Base-by-base conservation (phyloP, 2,329 filamentous ascomycete species). In the Tolypocladium capitatum region DNA sequence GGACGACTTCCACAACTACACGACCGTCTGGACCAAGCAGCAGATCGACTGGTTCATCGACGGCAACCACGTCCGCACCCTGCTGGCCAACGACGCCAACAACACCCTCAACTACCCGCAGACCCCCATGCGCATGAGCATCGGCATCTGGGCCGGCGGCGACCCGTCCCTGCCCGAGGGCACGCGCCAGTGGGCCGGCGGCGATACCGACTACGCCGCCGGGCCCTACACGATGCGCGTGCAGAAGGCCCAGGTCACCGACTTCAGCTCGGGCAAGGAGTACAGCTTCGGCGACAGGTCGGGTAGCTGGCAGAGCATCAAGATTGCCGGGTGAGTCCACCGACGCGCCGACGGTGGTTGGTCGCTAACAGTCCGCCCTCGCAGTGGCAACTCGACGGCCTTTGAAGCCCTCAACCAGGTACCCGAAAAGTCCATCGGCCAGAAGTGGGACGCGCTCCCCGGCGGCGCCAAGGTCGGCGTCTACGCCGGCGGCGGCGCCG, bases 211-310 rank as follows among this genome's bases (percentile, higher is more conserved):
- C 61, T 90, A 82, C 62, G 60, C 62, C 45, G 58, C 76, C 27
- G 81, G 71, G 0, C 86, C 86, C 0, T 91, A 78, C 68, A 80
- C 73, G 56, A 90, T 90, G 85, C 80, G 77, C 51, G 75, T 91
- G 53, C 77, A 85, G 70, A 78, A 72, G 30, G 69, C 69, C 13
- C 60, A 60, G 18, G 62, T 79, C 2, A 67, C 79, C 47, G 78
- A 82, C 55, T 78, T 76, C 65, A 77, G 75, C 58, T 75, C 71
- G 45, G 78, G 80, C 49, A 78, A 78, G 55, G 75, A 78, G 55
- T 90, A 89, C 60, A 64, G 73, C 42, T 89, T 78, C 56, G 70
- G 71, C 27, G 83, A 85, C 58, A 67, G 68, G 35, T 69, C 72
- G 1, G 84, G 84, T 46, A 68, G 65, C 46, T 84, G 71, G 69